Evolutionary conservation across 2,329 filamentous ascomycete species (phyloP).

Genomic region (Penicillium brevicompactum): DNA sequence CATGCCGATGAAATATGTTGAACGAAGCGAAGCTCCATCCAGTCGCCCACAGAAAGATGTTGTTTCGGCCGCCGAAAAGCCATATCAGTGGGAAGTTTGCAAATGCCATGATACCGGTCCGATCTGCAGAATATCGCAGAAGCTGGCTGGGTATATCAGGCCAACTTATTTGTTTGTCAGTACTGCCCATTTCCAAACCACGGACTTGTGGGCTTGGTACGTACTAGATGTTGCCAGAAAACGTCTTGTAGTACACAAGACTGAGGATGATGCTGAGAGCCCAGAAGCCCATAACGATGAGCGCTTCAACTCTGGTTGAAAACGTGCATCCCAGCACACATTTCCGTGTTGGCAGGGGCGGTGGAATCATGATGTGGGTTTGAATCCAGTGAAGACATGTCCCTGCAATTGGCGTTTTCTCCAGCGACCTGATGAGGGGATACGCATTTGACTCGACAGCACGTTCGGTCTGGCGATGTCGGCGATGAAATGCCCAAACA

Average conservation of each 20-base stretch:
- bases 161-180: constrained; percentile 28
- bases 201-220: constrained; percentile 8
- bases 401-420: not conserved
- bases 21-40: constrained; percentile 70
- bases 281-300: constrained; percentile 50
- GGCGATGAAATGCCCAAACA: constrained; percentile 19
- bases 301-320: constrained; percentile 50
- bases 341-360: constrained; percentile 45
- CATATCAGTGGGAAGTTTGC: constrained; percentile 66
- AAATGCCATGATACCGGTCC: constrained; percentile 65
- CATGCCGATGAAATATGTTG: constrained; percentile 68
- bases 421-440: constrained; percentile 2
- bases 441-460: not conserved
- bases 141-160: constrained; percentile 39
- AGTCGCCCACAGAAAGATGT: constrained; percentile 66
- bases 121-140: constrained; percentile 62
- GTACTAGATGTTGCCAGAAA: constrained; percentile 52
- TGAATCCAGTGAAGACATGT: constrained; percentile 34
- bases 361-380: constrained; percentile 46
- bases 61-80: constrained; percentile 69
- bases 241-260: constrained; percentile 48
- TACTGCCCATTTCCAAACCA: not conserved
- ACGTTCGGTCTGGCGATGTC: constrained; percentile 4
- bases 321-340: constrained; percentile 49
- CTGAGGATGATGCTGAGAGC: constrained; percentile 48